Conservation (phyloP, 2,329 filamentous ascomycete species). For the Trichoderma atroviride region DNA sequence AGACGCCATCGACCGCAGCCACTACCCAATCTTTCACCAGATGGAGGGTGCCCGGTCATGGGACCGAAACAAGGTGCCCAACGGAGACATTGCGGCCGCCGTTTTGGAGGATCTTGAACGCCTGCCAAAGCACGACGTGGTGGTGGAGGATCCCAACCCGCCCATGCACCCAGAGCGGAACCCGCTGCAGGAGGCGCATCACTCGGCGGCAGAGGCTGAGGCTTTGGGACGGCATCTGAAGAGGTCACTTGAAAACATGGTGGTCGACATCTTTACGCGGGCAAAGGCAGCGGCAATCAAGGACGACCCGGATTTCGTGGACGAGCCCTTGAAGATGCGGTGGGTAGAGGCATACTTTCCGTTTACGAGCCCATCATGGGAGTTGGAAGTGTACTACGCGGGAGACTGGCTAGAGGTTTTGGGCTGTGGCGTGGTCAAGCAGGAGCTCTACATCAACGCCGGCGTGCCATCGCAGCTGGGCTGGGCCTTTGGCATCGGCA, state of each 20-base stretch:
- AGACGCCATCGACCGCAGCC: conserved; percentile 91
- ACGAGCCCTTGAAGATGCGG: conserved; percentile 79
- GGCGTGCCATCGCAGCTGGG: conserved; percentile 75
- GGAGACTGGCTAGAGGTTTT: conserved; percentile 96
- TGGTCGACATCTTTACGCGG: conserved; percentile 83
- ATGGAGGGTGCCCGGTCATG: conserved; percentile 95
- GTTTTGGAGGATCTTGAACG: conserved; percentile 71
- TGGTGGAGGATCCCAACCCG: conserved; percentile 82
- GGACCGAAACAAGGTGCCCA: conserved; percentile 67
- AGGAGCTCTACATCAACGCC: conserved; percentile 77
- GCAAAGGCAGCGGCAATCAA: conserved; percentile 67
- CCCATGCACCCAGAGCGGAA: conserved; percentile 77
- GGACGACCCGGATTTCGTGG: conserved; percentile 51
- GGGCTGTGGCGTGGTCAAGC: conserved; percentile 87
- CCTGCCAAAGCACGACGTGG: conserved; percentile 73
- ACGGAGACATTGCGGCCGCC: conserved; percentile 61
- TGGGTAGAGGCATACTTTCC: conserved; percentile 99
- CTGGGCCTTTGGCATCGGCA: conserved; percentile 93
- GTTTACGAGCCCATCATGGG: conserved; percentile 94
- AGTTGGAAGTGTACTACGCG: conserved; percentile 92
- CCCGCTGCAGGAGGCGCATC: conserved; percentile 73
- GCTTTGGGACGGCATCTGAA: conserved; percentile 86
- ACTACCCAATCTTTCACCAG: conserved; percentile 97
- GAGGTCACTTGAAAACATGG: conserved; percentile 83
- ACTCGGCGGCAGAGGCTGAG: conserved; percentile 75